Base-by-base conservation (phyloP, 805 yeast species). In the Henningerozyma blattae region DNA sequence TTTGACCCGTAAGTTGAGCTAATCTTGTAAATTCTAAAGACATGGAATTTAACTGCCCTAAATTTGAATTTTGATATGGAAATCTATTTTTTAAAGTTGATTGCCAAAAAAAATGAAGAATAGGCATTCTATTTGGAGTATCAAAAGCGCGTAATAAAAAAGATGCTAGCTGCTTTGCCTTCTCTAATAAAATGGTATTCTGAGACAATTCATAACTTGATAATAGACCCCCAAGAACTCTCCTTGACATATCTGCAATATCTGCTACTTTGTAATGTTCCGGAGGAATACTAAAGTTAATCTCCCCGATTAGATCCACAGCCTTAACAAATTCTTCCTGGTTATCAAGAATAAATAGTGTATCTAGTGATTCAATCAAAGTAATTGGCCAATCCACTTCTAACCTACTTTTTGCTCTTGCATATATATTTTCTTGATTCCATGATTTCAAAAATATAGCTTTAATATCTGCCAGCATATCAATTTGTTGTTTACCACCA, bases 101-200 rank as follows among this genome's bases (percentile, higher is more conserved):
- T 18, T 53, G 49, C 67, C 75, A 69, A 12, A 58, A 52, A 42
- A 59, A 71, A 34, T 56, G 61, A 15, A 68, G 43, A 8, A 67
- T 36, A 3, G 80, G 80, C 56, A 74, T 58, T 29, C 68, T 56
- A 41, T 72, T 71, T 13, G 77, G 77, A 0, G 79, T 72, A 41
- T 74, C 79, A 43, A 71, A 74, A 0, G 77, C 66, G 16, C 70
- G 68, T 43, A 73, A 43, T 22, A 72, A 48, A 34, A 71, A 56
- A 32, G 68, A 67, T 1, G 67, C 77, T 13, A 72, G 45, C 18
- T 67, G 65, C 18, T 52, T 52, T 1, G 75, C 71, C 39, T 64
- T 59, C 1, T 30, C 32, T 7, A 56, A 35, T 5, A 56, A 37
- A 6, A 68, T 46, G 13, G 64, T 51, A 1, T 61, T 37, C 25